phyloP scores from a whole-genome alignment of 805 yeast species.

The Wickerhamiella slavikovae region DNA sequence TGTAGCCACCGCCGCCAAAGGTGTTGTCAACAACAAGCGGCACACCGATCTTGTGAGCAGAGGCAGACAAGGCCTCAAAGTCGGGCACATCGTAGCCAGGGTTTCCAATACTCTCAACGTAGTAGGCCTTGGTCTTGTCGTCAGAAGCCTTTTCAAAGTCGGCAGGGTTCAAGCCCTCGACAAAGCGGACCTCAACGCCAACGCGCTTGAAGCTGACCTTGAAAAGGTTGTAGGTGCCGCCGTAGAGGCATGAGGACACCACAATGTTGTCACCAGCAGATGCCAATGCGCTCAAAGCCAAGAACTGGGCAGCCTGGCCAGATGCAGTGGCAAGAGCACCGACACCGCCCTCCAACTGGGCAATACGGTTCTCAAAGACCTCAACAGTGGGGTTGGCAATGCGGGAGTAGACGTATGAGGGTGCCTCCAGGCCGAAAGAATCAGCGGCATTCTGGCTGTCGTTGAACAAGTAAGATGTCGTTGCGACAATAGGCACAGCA shows the following conservation, averaged over 20 bases:
- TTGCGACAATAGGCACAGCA: constrained; percentile 86
- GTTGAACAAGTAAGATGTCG: constrained; percentile 73
- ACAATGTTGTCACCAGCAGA: constrained; percentile 79
- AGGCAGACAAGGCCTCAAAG: constrained; percentile 49
- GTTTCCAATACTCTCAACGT: constrained; percentile 79
- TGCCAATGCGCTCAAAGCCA: constrained; percentile 68
- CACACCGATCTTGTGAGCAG: constrained; percentile 72
- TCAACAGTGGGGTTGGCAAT: constrained; percentile 84
- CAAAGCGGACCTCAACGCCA: constrained; percentile 74
- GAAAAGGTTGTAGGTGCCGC: constrained; percentile 93
- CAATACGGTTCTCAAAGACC: constrained; percentile 77
- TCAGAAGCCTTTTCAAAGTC: constrained; percentile 58
- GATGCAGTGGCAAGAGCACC: constrained; percentile 80
- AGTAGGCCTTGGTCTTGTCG: constrained; percentile 72
- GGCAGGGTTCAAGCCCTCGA: constrained; percentile 55
- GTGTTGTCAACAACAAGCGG: constrained; percentile 92
- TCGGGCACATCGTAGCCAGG: constrained; percentile 88
- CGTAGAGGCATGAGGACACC: constrained; percentile 72
- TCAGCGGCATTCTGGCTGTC: constrained; percentile 86
- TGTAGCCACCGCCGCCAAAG: constrained; percentile 89
- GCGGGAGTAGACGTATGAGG: constrained; percentile 78
- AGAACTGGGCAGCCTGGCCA: constrained; percentile 92
- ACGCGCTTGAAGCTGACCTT: constrained; percentile 77
- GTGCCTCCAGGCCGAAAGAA: constrained; percentile 62
- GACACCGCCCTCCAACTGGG: constrained; percentile 82